Percentiles rank a stretch among this genome's conserved stretches.
Conservation (phyloP, 2,329 filamentous ascomycete species). For the Davidsoniella virescens region DNA sequence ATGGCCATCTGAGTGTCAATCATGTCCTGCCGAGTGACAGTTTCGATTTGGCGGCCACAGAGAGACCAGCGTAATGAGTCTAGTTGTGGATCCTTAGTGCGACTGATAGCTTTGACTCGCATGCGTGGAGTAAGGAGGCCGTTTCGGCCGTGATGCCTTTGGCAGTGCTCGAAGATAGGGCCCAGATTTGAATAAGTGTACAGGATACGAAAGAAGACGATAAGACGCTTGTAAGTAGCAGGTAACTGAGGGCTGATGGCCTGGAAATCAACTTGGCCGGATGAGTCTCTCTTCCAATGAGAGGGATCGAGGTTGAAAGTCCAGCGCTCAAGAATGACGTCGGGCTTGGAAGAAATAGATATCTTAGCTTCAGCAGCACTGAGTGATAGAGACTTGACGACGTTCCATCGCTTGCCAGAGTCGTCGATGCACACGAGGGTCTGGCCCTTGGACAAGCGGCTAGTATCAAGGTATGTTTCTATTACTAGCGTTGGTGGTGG, state of each 20-base stretch:
- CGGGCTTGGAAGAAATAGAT: conserved; percentile 35
- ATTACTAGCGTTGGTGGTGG: conserved; percentile 73
- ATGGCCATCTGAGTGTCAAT: conserved; percentile 74
- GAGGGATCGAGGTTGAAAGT: conserved; percentile 31
- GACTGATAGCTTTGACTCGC: conserved; percentile 43
- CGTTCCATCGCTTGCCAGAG: conserved; percentile 82
- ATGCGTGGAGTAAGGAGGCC: conserved; percentile 55
- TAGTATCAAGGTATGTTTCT: conserved; percentile 75
- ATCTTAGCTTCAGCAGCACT: conserved; percentile 25
- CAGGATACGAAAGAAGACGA: conserved; percentile 82
- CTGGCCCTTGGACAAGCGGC: conserved; percentile 65
- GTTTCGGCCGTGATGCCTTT: conserved; percentile 17
- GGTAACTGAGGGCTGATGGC: conserved; percentile 43
- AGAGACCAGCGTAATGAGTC: conserved; percentile 61
- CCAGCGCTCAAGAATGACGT: conserved; percentile 86
- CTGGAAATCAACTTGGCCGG: conserved; percentile 42
- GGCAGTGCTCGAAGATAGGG: conserved; percentile 66
- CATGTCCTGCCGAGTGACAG: conserved; percentile 64
- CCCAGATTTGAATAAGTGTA: conserved; percentile 30
- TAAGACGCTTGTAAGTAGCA: conserved; percentile 91
- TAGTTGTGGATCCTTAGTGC: not conserved
- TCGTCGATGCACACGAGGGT: conserved; percentile 79
- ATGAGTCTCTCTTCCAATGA: not conserved
- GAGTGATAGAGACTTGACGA: conserved; percentile 61
- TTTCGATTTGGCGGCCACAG: conserved; percentile 40